Conservation (phyloP, 192 early-diverging fungal species). For the Backusella luteola region DNA sequence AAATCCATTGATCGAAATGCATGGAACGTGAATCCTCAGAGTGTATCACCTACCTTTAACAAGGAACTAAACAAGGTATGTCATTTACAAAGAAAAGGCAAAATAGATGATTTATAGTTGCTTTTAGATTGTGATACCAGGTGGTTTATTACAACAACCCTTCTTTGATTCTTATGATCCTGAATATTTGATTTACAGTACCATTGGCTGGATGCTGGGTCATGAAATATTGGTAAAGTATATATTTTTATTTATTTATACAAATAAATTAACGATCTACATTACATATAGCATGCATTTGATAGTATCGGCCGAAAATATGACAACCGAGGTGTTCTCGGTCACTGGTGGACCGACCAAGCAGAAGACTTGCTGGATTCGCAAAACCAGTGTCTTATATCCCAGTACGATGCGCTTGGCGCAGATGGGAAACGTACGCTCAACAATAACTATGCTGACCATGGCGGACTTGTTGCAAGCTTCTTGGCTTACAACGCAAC, state of each 20-base stretch:
- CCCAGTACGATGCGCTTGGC: constrained; percentile 57
- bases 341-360: constrained; percentile 42
- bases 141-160: constrained; percentile 63
- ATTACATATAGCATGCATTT: constrained; percentile 57
- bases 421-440: constrained; percentile 54
- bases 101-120: not conserved
- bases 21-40: constrained; percentile 54
- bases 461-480: constrained; percentile 51
- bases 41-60: constrained; percentile 54
- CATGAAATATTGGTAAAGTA: constrained; percentile 62
- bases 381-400: constrained; percentile 59
- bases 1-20: constrained; percentile 40
- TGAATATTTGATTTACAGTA: constrained; percentile 63
- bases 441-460: constrained; percentile 65
- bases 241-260: not conserved
- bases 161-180: constrained; percentile 58
- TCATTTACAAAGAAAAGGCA: constrained; percentile 14
- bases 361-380: constrained; percentile 41
- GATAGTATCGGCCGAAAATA: constrained; percentile 57
- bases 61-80: constrained; percentile 45
- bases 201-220: constrained; percentile 65
- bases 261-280: not conserved
- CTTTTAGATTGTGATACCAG: constrained; percentile 28
- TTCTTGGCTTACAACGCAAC: constrained; percentile 26
- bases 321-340: constrained; percentile 50